Evolutionary conservation across 2,329 filamentous ascomycete genomes (phyloP).

Genomic region (Penicillium decumbens): DNA sequence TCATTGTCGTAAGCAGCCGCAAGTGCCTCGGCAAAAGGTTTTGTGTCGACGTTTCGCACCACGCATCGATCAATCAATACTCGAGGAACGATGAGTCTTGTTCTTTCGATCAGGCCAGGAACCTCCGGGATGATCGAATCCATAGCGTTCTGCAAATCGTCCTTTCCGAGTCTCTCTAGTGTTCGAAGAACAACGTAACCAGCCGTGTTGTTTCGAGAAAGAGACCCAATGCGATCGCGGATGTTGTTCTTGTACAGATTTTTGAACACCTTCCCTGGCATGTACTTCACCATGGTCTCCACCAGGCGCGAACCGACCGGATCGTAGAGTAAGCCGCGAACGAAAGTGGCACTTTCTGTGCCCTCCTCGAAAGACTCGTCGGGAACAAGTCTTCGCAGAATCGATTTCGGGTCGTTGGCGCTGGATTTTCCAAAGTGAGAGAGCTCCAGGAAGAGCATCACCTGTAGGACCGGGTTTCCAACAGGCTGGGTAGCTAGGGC

Average conservation of each 20-base stretch:
- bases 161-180: conserved; percentile 76
- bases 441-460: conserved; percentile 82
- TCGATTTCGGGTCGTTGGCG: conserved; percentile 59
- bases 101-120: conserved; percentile 65
- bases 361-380: conserved; percentile 71
- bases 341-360: conserved; percentile 70
- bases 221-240: conserved; percentile 69
- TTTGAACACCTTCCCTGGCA: conserved; percentile 88
- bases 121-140: conserved; percentile 69
- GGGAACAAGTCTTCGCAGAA: conserved; percentile 73
- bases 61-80: conserved; percentile 77
- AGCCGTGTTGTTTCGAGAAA: conserved; percentile 85
- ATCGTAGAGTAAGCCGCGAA: conserved; percentile 85
- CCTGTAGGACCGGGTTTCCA: conserved; percentile 87
- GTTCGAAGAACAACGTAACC: conserved; percentile 81
- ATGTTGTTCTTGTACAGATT: conserved; percentile 75
- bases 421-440: conserved; percentile 65
- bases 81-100: conserved; percentile 72
- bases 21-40: conserved; percentile 53
- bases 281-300: conserved; percentile 75
- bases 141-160: conserved; percentile 72
- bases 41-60: conserved; percentile 58
- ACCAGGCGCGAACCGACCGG: conserved; percentile 82
- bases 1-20: conserved; percentile 55
- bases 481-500: conserved; percentile 83